Evolutionary conservation across 2,329 filamentous ascomycete species (phyloP).

Genomic region (Pseudogymnoascus pannorum): DNA sequence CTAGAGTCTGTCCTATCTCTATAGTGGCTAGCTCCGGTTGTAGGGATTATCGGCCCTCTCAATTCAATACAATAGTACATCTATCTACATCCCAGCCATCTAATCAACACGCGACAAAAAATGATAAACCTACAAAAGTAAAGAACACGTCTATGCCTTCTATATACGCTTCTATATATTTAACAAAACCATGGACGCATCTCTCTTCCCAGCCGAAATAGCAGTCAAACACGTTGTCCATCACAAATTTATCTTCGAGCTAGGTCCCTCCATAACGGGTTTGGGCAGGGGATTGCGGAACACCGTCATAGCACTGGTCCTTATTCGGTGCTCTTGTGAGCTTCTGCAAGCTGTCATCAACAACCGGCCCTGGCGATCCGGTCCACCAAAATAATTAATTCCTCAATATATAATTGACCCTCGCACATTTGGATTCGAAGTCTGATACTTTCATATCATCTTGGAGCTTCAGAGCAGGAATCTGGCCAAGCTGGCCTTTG

Average conservation of each 20-base stretch:
- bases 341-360: slow-evolving; percentile 31
- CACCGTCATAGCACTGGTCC: slow-evolving; percentile 40
- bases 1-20: background rate
- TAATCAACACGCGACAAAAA: background rate
- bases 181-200: slow-evolving; percentile 25
- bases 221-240: slow-evolving; percentile 40
- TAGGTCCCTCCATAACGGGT: slow-evolving; percentile 40
- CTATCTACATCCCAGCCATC: no score
- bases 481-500: background rate
- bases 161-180: background rate
- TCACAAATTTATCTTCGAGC: slow-evolving; percentile 44
- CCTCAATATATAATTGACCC: background rate
- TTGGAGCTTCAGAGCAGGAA: background rate
- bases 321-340: slow-evolving; percentile 32
- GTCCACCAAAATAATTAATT: background rate
- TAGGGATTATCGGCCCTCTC: background rate
- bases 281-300: slow-evolving; percentile 44
- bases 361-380: background rate
- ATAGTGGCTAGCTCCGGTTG: background rate
- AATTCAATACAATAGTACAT: background rate
- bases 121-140: background rate
- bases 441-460: background rate
- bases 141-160: background rate
- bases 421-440: background rate
- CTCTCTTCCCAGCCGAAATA: slow-evolving; percentile 34